phyloP scores from a whole-genome alignment of 2,329 filamentous ascomycete species.

The Didymella sp. region DNA sequence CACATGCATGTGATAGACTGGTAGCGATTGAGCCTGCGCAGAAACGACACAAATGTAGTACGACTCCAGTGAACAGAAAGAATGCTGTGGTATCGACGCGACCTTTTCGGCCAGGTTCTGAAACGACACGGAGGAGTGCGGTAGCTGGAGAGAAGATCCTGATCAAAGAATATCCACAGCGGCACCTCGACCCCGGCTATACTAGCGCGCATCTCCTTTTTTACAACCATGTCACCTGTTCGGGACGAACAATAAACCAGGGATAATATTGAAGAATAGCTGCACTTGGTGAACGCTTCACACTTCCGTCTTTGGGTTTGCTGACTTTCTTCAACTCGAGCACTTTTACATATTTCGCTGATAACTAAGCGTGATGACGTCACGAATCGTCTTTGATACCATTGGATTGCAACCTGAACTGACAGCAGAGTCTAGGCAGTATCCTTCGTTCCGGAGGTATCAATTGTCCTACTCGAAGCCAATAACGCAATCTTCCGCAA shows the following conservation, averaged over 20 bases:
- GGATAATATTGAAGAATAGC: neutral
- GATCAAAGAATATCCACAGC: neutral
- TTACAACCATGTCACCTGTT: neutral
- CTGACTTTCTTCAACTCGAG: neutral
- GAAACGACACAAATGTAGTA: neutral
- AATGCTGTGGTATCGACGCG: neutral
- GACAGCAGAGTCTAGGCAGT: neutral
- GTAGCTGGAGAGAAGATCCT: neutral
- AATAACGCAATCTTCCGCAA: too few relatives aligned
- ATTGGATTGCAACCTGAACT: neutral
- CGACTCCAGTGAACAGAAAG: neutral
- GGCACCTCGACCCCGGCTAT: neutral
- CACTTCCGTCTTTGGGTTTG: neutral
- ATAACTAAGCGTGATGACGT: neutral
- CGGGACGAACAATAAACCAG: neutral
- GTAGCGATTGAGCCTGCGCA: neutral
- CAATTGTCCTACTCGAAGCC: neutral
- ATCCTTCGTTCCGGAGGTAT: neutral
- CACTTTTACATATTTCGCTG: neutral
- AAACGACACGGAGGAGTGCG: neutral
- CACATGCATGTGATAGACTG: neutral
- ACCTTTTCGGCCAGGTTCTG: neutral
- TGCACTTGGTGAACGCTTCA: neutral
- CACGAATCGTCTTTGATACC: neutral
- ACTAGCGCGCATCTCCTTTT: conserved; percentile 10